Percentiles rank a stretch among this genome's conserved stretches.
Conservation (phyloP, 1,284 basidiomycete species). For the Ustilago vetiveriae region DNA sequence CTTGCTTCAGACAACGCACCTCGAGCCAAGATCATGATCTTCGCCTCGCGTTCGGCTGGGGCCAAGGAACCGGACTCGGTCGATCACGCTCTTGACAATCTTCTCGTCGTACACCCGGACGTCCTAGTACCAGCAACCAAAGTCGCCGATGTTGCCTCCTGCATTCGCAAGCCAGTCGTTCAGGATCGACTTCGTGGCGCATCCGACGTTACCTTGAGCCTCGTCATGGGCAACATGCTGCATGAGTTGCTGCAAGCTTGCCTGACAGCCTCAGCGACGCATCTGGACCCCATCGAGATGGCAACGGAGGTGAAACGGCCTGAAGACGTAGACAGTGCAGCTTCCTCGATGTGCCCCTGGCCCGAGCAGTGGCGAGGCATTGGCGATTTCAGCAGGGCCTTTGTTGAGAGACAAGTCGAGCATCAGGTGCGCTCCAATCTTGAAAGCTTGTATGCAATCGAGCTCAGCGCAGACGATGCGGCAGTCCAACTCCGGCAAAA, state of each 20-base stretch:
- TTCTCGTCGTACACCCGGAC: constrained; percentile 64
- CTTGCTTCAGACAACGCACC: constrained; percentile 19
- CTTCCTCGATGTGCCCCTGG: constrained; percentile 15
- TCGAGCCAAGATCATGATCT: constrained; percentile 23
- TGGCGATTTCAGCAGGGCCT: constrained; percentile 56
- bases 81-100: constrained; percentile 43
- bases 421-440: constrained; percentile 48
- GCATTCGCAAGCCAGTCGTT: constrained; percentile 59
- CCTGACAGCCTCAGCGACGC: constrained; percentile 38
- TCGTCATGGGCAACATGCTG: constrained; percentile 63
- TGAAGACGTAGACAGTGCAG: neutral
- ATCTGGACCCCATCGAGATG: neutral
- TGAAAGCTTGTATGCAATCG: constrained; percentile 49
- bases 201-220: constrained; percentile 41
- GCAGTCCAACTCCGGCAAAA: constrained; percentile 36
- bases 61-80: neutral
- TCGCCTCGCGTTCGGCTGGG: constrained; percentile 17
- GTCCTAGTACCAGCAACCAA: constrained; percentile 59
- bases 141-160: constrained; percentile 57
- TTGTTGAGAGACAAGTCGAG: constrained; percentile 47
- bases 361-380: constrained; percentile 54
- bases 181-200: constrained; percentile 53
- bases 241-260: constrained; percentile 64
- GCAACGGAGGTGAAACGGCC: neutral
- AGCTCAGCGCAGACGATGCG: constrained; percentile 40